Evolutionary conservation across 768 basidiomycete genomes (phyloP).

Genomic region (Mycena galopus): DNA sequence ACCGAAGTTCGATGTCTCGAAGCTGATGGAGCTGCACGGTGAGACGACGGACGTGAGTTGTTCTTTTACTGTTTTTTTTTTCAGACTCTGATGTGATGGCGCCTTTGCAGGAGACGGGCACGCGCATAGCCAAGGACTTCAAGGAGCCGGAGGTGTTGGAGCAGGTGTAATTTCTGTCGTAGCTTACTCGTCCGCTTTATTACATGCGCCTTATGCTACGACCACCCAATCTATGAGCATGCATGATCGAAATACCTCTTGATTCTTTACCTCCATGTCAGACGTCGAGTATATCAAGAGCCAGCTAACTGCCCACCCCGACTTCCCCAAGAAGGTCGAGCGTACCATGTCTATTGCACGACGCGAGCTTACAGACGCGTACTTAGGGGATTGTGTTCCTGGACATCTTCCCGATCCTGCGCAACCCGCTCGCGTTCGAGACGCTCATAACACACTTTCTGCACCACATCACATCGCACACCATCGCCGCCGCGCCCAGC

Average conservation of each 20-base stretch:
- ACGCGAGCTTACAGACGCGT: background rate
- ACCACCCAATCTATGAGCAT: conserved; percentile 41
- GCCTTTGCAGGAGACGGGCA: conserved; percentile 87
- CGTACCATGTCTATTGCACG: background rate
- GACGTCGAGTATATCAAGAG: conserved; percentile 81
- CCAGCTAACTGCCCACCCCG: conserved; percentile 70
- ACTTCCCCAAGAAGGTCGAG: conserved; percentile 92
- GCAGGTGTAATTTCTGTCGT: conserved; percentile 78
- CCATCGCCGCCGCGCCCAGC: conserved; percentile 68
- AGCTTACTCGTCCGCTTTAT: conserved; percentile 44
- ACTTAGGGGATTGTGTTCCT: conserved; percentile 89
- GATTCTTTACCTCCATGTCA: conserved; percentile 62
- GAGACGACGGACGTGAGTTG: conserved; percentile 91
- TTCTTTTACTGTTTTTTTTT: conserved; percentile 29
- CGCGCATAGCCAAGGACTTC: conserved; percentile 94
- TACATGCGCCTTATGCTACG: conserved; percentile 51
- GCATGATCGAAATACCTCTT: conserved; percentile 32
- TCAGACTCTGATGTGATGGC: background rate
- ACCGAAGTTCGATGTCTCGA: conserved; percentile 95
- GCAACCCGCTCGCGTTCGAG: conserved; percentile 89
- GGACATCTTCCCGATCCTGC: conserved; percentile 95
- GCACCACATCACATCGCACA: conserved; percentile 86
- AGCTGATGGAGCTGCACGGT: conserved; percentile 96
- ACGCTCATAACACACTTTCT: conserved; percentile 90
- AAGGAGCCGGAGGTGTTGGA: conserved; percentile 97